These are phyloP conservation scores for Diutina neorugosa DNA, from an alignment of 1,139 yeast species.

Conservation along the genomic window DNA sequence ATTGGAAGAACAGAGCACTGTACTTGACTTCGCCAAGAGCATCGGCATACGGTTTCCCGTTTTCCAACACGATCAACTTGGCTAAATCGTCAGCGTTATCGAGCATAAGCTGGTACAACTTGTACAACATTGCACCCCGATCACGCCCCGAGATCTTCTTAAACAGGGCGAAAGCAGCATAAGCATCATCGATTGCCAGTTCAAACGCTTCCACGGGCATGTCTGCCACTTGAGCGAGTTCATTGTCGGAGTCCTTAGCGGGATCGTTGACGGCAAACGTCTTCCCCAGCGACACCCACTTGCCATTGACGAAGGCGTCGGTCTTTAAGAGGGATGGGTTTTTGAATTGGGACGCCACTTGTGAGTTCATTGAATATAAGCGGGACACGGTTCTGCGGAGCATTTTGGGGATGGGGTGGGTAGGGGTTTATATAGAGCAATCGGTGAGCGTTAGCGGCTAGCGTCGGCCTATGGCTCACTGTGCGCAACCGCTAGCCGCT, in stretches of 20 bases:
- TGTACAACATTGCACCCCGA: constrained; percentile 52
- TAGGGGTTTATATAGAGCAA: neutral
- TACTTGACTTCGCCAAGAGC: constrained; percentile 67
- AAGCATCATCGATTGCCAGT: constrained; percentile 50
- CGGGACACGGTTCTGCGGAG: neutral
- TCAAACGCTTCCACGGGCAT: neutral
- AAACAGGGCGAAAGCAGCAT: constrained; percentile 46
- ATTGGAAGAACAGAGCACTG: constrained; percentile 72
- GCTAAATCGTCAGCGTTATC: constrained; percentile 69
- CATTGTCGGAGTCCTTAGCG: constrained; percentile 41
- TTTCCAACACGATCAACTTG: constrained; percentile 60
- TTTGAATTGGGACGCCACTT: neutral
- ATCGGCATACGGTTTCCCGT: constrained; percentile 72
- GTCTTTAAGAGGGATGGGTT: constrained; percentile 46
- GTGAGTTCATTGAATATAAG: neutral
- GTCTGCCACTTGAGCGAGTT: constrained; percentile 6
- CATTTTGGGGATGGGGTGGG: neutral
- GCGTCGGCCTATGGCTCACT: neutral
- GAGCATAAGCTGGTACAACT: constrained; percentile 45
- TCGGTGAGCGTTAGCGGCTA: neutral
- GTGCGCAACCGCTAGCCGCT: neutral
- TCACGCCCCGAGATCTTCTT: constrained; percentile 50
- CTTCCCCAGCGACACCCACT: constrained; percentile 24
- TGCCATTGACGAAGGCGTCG: constrained; percentile 57
- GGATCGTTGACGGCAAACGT: constrained; percentile 67